Base-by-base conservation (phyloP, 805 yeast genomes). In the Dipodascus geniculatus region DNA sequence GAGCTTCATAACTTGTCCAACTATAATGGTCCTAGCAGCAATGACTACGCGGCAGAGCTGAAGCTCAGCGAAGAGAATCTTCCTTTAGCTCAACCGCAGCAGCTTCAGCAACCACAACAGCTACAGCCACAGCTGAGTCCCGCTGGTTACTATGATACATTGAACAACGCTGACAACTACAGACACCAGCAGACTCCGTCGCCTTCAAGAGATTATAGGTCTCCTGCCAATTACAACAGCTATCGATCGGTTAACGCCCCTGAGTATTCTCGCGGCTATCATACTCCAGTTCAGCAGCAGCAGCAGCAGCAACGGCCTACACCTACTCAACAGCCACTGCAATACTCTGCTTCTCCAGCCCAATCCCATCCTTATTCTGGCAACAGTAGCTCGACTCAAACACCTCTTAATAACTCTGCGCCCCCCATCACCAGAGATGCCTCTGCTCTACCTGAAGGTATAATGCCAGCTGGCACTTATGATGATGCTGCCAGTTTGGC, bases 21-120 rank as follows among this genome's bases (percentile, higher is more conserved):
- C 42, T 47, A 52, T 14, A 47, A 51, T 16, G 20, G 52, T 8
- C 24, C 53, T 38, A 48, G 50, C 48, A 44, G 53, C 3, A 50
- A 54, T 23, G 58, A 35, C n/a, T 53, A 57, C 47, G 58, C 57
- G 44, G 51, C 57, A 23, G 63, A 60, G 35, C 55, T 58, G 49
- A 58, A 54, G 48, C 58, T 54, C 23, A 23, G 42, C 11, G 59
- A 56, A 2, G 59, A 56, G 16, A 19, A 23, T 17, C 53, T 53
- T 4, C 50, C 53, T 23, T 23, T 22, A 44, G 42, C 48, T 22
- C 48, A 20, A 16, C 50, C 44, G 19, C 44, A 16, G 8, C 50
- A 49, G 16, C 31, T 31, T 14, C 53, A 53, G 8, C 48, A n/a
- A n/a, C n/a, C n/a, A n/a, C n/a, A n/a, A n/a, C 49, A 50, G 19